Percentiles rank a stretch among this genome's conserved stretches.
phyloP scores from a whole-genome alignment of 179 eudicot genomes.

The Corrigiola litoralis region DNA sequence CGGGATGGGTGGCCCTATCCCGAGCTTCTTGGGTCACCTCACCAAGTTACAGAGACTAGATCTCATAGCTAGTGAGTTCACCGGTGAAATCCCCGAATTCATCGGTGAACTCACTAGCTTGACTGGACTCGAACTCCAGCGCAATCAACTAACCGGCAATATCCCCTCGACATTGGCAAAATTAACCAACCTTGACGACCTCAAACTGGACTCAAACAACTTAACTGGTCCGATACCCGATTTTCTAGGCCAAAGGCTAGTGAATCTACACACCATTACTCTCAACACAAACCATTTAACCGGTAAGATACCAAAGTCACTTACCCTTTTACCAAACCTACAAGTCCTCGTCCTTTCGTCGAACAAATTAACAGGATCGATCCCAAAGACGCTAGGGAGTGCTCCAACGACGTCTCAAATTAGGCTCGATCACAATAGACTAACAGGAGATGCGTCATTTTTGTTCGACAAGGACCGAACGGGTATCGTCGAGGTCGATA shows the following conservation, averaged over 20 bases:
- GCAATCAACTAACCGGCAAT: constrained; percentile 6
- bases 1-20: constrained; percentile 11
- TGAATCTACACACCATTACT: not conserved
- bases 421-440: not conserved
- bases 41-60: not conserved
- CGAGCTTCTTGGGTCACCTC: constrained; percentile 1
- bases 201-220: constrained; percentile 1
- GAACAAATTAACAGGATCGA: constrained; percentile 10
- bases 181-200: not conserved
- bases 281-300: not conserved
- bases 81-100: constrained; percentile 8
- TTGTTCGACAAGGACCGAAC: constrained; percentile 5
- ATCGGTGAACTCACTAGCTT: not conserved
- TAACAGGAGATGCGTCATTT: constrained; percentile 18
- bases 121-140: not conserved
- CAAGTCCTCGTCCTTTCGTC: not conserved
- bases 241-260: not conserved
- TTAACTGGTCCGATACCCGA: constrained; percentile 10
- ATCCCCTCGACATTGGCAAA: not conserved
- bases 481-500: not conserved
- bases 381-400: constrained; percentile 11
- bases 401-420: not conserved
- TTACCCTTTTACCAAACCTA: constrained; percentile 4
- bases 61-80: not conserved
- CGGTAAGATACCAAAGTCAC: constrained; percentile 5